Evolutionary conservation across 1,284 basidiomycete species (phyloP).

Genomic region (Fomitopsis palustris): DNA sequence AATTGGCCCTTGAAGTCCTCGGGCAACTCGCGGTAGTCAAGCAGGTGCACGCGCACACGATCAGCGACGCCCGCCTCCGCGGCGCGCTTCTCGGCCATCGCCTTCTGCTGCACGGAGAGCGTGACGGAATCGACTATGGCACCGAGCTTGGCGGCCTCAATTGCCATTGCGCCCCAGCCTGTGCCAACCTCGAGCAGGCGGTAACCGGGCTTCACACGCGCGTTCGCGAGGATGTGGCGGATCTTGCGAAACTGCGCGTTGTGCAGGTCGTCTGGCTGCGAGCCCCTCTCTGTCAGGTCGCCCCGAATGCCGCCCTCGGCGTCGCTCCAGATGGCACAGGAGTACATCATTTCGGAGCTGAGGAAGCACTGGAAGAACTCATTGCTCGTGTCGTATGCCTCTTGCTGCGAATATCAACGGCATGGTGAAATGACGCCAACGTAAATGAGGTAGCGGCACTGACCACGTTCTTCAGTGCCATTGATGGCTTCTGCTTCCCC

Average conservation of each 20-base stretch:
- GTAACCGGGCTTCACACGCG: constrained; percentile 70
- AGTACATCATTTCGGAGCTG: constrained; percentile 87
- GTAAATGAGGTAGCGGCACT: not conserved
- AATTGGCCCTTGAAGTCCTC: constrained; percentile 74
- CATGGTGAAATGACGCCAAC: not conserved
- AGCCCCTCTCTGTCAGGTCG: constrained; percentile 37
- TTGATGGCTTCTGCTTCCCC: not conserved
- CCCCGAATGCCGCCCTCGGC: constrained; percentile 65
- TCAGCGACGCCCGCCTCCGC: constrained; percentile 62
- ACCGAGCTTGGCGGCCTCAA: constrained; percentile 67
- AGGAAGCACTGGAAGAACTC: constrained; percentile 59
- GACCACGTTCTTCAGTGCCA: not conserved
- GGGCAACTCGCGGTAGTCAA: constrained; percentile 81
- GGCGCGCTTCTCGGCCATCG: constrained; percentile 75
- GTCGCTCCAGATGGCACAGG: constrained; percentile 73
- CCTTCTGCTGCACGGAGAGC: constrained; percentile 79
- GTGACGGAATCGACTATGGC: constrained; percentile 86
- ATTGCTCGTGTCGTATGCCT: constrained; percentile 4
- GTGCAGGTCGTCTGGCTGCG: constrained; percentile 57
- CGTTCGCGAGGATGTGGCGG: constrained; percentile 66
- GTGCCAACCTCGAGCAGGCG: constrained; percentile 84
- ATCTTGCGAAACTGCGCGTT: constrained; percentile 79
- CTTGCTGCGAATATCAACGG: not conserved
- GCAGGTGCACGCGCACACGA: constrained; percentile 73
- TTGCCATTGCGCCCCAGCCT: constrained; percentile 86